Evolutionary conservation across 2,329 filamentous ascomycete species (phyloP).

Genomic region (Xylariaceae sp.): DNA sequence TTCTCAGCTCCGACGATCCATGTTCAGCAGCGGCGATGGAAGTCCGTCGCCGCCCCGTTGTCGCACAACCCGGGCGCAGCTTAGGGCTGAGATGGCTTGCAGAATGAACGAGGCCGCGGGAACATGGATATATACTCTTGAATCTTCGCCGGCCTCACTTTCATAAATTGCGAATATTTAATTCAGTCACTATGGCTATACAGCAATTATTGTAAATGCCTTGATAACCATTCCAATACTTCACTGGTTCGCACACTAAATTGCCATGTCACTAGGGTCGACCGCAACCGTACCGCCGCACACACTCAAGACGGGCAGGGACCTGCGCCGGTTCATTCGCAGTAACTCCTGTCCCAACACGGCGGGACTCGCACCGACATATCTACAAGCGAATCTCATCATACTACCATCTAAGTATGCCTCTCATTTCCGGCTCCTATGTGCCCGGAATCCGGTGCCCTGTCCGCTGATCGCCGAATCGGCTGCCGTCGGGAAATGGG

Average conservation of each 20-base stretch:
- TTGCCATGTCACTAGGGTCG: conserved; percentile 6
- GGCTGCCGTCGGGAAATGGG: conserved; percentile 38
- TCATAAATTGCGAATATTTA: too few species aligned
- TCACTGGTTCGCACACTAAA: too few species aligned
- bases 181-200: too few species aligned
- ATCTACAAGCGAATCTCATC: conserved; percentile 60
- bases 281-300: conserved; percentile 8
- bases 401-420: conserved; percentile 55
- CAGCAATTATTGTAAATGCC: too few species aligned
- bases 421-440: conserved; percentile 54
- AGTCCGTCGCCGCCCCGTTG: conserved; percentile 15
- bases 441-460: conserved; percentile 57
- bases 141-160: neutral
- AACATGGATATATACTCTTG: neutral
- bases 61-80: too few species aligned
- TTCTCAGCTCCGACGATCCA: conserved; percentile 12
- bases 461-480: conserved; percentile 58
- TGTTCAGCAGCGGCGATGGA: conserved; percentile 13
- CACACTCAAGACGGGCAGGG: conserved; percentile 28
- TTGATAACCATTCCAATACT: too few species aligned
- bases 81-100: neutral
- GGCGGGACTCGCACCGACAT: conserved; percentile 50
- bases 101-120: neutral
- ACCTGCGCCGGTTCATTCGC: conserved; percentile 43
- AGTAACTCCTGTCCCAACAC: conserved; percentile 42